Evolutionary conservation across 2,329 filamentous ascomycete species (phyloP).

Genomic region (Chrysoporthe deuterocubensis): DNA sequence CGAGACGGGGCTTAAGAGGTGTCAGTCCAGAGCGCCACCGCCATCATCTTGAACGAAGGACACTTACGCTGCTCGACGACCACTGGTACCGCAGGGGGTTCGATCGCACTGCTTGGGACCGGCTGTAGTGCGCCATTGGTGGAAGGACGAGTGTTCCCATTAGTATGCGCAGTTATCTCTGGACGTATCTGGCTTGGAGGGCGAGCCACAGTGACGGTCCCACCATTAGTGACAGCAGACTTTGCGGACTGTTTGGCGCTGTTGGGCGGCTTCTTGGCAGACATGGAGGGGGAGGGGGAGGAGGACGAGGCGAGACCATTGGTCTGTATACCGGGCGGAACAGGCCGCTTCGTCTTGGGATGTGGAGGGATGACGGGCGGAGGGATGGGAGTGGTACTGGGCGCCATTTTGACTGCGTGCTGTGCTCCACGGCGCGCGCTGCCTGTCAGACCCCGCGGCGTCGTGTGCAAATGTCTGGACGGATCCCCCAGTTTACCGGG

Average conservation of each 20-base stretch:
- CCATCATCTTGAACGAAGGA: not conserved
- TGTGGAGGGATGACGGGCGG: constrained; percentile 45
- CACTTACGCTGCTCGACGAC: constrained; percentile 48
- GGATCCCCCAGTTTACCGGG: constrained; percentile 21
- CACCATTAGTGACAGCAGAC: constrained; percentile 46
- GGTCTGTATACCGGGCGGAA: constrained; percentile 67
- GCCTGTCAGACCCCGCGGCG: constrained; percentile 22
- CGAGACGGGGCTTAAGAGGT: constrained; percentile 18
- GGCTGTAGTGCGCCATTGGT: constrained; percentile 24
- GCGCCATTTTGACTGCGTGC: constrained; percentile 51
- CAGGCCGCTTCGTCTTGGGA: constrained; percentile 69
- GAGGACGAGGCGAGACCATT: constrained; percentile 64
- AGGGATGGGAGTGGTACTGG: constrained; percentile 54
- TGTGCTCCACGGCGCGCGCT: constrained; percentile 17
- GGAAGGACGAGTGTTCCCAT: constrained; percentile 19
- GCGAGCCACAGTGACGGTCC: constrained; percentile 53
- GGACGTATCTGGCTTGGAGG: constrained; percentile 62
- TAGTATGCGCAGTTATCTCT: constrained; percentile 43
- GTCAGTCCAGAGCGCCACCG: constrained; percentile 16
- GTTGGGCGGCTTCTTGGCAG: constrained; percentile 56
- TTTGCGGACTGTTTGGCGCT: constrained; percentile 56
- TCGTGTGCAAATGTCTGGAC: constrained; percentile 33
- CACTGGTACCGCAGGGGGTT: constrained; percentile 31
- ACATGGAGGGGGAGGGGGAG: constrained; percentile 62
- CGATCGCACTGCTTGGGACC: constrained; percentile 16